Evolutionary conservation across 768 basidiomycete species (phyloP).

Genomic region (Russula ochroleuca): DNA sequence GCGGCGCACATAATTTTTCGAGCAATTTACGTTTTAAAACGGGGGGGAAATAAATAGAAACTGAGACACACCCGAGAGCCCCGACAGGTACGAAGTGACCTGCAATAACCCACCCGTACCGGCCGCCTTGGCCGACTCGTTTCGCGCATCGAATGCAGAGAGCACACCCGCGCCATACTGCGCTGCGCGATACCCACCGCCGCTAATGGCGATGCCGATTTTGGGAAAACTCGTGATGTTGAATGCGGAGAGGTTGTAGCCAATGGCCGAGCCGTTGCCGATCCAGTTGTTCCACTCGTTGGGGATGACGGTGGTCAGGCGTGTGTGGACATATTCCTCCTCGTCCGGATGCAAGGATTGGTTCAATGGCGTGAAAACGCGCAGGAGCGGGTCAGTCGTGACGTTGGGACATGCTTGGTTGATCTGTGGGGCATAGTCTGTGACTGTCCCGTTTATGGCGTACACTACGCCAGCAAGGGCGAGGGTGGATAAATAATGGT

Average conservation of each 20-base stretch:
- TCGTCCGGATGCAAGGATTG: constrained; percentile 52
- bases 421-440: constrained; percentile 50
- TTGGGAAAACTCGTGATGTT: constrained; percentile 42
- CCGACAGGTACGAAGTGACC: constrained; percentile 64
- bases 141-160: constrained; percentile 57
- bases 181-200: constrained; percentile 66
- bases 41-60: too few relatives aligned
- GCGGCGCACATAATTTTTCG: neutral
- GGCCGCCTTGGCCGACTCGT: constrained; percentile 48
- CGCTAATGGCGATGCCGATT: constrained; percentile 63
- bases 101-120: constrained; percentile 69
- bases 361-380: constrained; percentile 46
- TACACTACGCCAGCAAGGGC: neutral
- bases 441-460: constrained; percentile 29
- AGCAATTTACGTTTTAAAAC: too few relatives aligned
- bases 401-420: constrained; percentile 51
- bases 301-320: constrained; percentile 41
- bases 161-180: constrained; percentile 60
- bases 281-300: constrained; percentile 58
- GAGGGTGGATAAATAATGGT: neutral
- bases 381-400: constrained; percentile 46
- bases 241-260: constrained; percentile 49
- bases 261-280: constrained; percentile 47
- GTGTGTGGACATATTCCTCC: constrained; percentile 42
- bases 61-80: constrained; percentile 50